These are phyloP conservation scores for Amoeboaphelidium occidentale DNA, from an alignment of 371 early-diverging fungal genomes.

Conservation along the genomic window DNA sequence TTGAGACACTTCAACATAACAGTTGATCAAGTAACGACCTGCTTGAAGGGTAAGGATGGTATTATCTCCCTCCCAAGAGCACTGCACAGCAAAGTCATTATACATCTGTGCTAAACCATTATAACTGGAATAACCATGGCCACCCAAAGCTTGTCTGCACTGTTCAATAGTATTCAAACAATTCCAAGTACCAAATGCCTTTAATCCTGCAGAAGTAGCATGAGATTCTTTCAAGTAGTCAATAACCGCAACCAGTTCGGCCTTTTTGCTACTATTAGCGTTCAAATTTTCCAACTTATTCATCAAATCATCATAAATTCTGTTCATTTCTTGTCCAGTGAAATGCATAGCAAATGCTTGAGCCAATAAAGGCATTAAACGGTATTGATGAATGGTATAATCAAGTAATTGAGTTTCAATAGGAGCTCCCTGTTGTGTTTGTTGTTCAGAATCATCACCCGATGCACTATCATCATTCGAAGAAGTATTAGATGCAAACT, in stretches of 20 bases:
- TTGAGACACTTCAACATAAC: conserved; percentile 47
- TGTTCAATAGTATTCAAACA: conserved; percentile 62
- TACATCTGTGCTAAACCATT: conserved; percentile 63
- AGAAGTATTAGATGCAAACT: conserved; percentile 32
- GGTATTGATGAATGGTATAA: conserved; percentile 75
- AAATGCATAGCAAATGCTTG: conserved; percentile 76
- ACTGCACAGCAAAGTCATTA: conserved; percentile 73
- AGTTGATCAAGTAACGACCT: conserved; percentile 61
- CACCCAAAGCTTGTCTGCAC: conserved; percentile 68
- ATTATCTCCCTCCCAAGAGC: conserved; percentile 71
- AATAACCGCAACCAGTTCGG: conserved; percentile 32
- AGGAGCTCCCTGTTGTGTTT: conserved; percentile 6
- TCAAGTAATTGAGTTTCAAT: conserved; percentile 66
- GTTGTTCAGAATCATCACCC: neutral
- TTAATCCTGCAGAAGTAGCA: conserved; percentile 70
- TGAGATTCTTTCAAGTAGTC: conserved; percentile 70
- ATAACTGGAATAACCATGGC: conserved; percentile 78
- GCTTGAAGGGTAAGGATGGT: conserved; percentile 70
- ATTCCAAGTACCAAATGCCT: conserved; percentile 86
- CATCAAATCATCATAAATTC: conserved; percentile 53
- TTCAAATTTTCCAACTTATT: conserved; percentile 31
- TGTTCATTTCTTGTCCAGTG: conserved; percentile 52
- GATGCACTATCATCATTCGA: conserved; percentile 19
- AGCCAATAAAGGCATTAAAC: conserved; percentile 66
- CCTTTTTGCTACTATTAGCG: conserved; percentile 37